Evolutionary conservation across 495 filamentous ascomycete genomes (phyloP).

Genomic region (Margaritispora aquatica): DNA sequence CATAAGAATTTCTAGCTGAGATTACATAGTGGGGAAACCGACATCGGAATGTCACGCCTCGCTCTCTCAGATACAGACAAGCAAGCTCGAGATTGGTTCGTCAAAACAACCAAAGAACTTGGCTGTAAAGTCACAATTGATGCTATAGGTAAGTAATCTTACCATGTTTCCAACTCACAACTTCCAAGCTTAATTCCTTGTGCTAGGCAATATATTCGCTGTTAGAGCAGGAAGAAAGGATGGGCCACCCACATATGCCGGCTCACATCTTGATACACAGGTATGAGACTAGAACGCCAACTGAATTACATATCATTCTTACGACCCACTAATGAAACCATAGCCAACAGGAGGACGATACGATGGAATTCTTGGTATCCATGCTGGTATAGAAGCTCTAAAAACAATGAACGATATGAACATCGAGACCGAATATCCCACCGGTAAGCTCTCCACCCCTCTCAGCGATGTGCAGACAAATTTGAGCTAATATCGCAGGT

Average conservation of each 20-base stretch:
- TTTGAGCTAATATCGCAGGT: constrained; percentile 9
- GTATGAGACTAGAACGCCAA: neutral
- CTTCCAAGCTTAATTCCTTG: constrained; percentile 22
- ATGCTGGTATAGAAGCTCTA: constrained; percentile 66
- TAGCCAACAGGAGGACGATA: constrained; percentile 71
- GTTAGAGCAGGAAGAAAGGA: constrained; percentile 51
- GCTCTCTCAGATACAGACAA: constrained; percentile 67
- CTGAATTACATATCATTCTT: neutral
- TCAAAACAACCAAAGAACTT: constrained; percentile 53
- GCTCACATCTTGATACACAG: constrained; percentile 67
- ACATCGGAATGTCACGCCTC: constrained; percentile 62
- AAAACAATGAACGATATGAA: constrained; percentile 60
- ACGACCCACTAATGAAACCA: neutral
- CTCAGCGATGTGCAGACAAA: too few species aligned
- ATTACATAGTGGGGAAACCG: constrained; percentile 41
- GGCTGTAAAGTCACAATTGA: constrained; percentile 58
- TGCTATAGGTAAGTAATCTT: constrained; percentile 40
- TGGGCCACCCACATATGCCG: constrained; percentile 59
- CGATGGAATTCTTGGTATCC: constrained; percentile 72
- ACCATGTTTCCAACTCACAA: neutral
- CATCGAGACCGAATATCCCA: constrained; percentile 61
- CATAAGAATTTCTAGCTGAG: neutral
- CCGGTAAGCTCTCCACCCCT: neutral
- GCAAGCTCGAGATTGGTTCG: constrained; percentile 69
- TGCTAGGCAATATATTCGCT: constrained; percentile 65